Evolutionary conservation across 2,329 filamentous ascomycete genomes (phyloP).

Genomic region (Ilyonectria destructans): DNA sequence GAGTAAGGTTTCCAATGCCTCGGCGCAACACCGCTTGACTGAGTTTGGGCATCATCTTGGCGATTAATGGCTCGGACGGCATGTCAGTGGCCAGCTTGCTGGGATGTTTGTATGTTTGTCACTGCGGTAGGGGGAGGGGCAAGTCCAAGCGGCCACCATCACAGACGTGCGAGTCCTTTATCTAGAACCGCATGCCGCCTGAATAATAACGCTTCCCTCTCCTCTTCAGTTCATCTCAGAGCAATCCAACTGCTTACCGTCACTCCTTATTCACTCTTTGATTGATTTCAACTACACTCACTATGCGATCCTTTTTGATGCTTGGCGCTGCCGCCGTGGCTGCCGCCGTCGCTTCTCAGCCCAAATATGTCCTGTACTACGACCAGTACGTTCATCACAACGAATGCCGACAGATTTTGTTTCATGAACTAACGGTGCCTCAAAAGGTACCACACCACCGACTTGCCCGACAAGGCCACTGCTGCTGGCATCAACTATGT

Average conservation of each 20-base stretch:
- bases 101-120: not conserved
- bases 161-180: not conserved
- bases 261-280: constrained; percentile 14
- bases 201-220: too few relatives aligned
- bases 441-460: constrained; percentile 59
- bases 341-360: constrained; percentile 39
- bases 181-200: not conserved
- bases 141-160: not conserved
- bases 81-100: not conserved
- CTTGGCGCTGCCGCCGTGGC: constrained; percentile 38
- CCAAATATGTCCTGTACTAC: constrained; percentile 61
- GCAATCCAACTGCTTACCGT: constrained; percentile 8
- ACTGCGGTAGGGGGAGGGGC: too few relatives aligned
- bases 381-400: constrained; percentile 58
- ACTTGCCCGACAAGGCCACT: constrained; percentile 55
- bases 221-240: constrained; percentile 1
- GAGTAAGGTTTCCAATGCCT: not conserved
- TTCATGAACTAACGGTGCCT: not conserved
- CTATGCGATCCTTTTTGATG: constrained; percentile 31
- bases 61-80: constrained; percentile 2
- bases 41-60: not conserved
- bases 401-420: not conserved
- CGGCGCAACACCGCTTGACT: not conserved
- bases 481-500: constrained; percentile 68
- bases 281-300: constrained; percentile 14